Conservation (phyloP, 495 filamentous ascomycete species). For the Penicillium paradoxum region DNA sequence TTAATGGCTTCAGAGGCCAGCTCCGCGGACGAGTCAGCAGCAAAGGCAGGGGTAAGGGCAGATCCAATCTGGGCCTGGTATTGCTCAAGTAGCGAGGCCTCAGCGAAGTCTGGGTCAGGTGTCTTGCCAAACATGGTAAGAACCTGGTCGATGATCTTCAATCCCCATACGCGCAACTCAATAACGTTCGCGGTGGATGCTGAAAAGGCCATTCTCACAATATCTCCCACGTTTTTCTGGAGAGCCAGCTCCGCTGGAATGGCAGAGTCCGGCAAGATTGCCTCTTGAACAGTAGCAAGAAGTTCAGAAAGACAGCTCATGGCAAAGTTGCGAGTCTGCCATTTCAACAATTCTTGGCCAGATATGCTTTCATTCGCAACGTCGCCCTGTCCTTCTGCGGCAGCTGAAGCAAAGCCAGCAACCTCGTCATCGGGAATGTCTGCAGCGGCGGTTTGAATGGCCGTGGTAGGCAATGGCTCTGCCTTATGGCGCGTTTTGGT, state of each 20-base stretch:
- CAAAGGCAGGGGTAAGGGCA: conserved; percentile 93
- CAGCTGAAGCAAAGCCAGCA: conserved; percentile 80
- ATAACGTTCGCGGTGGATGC: conserved; percentile 92
- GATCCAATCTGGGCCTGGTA: conserved; percentile 98
- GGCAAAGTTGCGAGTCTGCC: conserved; percentile 94
- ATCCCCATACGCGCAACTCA: conserved; percentile 77
- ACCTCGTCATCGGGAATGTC: conserved; percentile 95
- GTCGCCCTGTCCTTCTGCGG: conserved; percentile 59
- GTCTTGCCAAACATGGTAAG: conserved; percentile 94
- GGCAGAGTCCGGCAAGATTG: conserved; percentile 62
- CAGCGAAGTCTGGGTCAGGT: conserved; percentile 92
- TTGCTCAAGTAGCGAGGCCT: conserved; percentile 91
- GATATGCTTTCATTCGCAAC: conserved; percentile 52
- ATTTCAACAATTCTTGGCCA: conserved; percentile 83
- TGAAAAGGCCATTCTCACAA: conserved; percentile 96
- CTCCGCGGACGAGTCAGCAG: conserved; percentile 90
- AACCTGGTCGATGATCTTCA: conserved; percentile 90
- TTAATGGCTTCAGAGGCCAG: conserved; percentile 92
- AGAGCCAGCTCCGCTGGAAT: conserved; percentile 68
- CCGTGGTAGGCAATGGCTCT: conserved; percentile 41
- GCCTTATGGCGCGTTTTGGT: conserved; percentile 72
- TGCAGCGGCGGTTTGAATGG: conserved; percentile 49
- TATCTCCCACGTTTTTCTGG: conserved; percentile 80
- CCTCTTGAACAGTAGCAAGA: conserved; percentile 66
- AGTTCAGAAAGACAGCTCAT: conserved; percentile 89